Evolutionary conservation across 805 yeast species (phyloP).

Genomic region (Saccharomycopsis vini): DNA sequence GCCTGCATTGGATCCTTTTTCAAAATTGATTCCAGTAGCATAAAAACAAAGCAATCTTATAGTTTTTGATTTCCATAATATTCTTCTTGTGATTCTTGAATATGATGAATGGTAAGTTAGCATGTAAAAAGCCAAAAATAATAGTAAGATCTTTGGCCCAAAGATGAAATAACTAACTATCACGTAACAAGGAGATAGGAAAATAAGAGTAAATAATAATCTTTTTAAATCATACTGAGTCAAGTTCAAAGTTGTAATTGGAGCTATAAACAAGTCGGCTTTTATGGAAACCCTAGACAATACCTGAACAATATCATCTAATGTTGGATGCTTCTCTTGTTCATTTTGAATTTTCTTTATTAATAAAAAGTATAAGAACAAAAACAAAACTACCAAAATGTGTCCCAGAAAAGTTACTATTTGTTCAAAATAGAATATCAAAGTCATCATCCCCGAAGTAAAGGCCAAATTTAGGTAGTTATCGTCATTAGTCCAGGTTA

Average conservation of each 20-base stretch:
- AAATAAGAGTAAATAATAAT: slow-evolving; percentile 71
- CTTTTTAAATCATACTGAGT: slow-evolving; percentile 73
- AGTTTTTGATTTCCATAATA: slow-evolving; percentile 74
- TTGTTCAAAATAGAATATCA: slow-evolving; percentile 71
- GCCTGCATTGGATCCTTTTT: slow-evolving; percentile 30
- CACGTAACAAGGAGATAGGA: slow-evolving; percentile 79
- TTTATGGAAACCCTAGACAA: slow-evolving; percentile 68
- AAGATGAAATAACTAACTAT: slow-evolving; percentile 57
- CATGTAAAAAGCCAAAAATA: slow-evolving; percentile 36
- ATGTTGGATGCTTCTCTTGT: slow-evolving; percentile 61
- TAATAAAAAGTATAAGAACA: slow-evolving; percentile 51
- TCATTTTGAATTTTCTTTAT: slow-evolving; percentile 46
- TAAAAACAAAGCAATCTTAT: slow-evolving; percentile 69
- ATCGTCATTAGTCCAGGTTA: slow-evolving; percentile 90
- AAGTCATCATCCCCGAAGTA: slow-evolving; percentile 43
- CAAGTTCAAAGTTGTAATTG: slow-evolving; percentile 67
- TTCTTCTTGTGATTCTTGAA: slow-evolving; percentile 71
- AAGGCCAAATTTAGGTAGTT: slow-evolving; percentile 63
- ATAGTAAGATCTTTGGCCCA: slow-evolving; percentile 58
- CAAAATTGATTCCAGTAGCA: slow-evolving; percentile 79
- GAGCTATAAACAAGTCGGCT: slow-evolving; percentile 68
- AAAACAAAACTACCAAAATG: slow-evolving; percentile 51
- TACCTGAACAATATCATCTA: slow-evolving; percentile 77
- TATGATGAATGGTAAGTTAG: slow-evolving; percentile 83
- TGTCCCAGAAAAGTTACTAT: slow-evolving; percentile 79